Base-by-base conservation (phyloP, 1,284 basidiomycete species). In the Cystobasidium pallidum region DNA sequence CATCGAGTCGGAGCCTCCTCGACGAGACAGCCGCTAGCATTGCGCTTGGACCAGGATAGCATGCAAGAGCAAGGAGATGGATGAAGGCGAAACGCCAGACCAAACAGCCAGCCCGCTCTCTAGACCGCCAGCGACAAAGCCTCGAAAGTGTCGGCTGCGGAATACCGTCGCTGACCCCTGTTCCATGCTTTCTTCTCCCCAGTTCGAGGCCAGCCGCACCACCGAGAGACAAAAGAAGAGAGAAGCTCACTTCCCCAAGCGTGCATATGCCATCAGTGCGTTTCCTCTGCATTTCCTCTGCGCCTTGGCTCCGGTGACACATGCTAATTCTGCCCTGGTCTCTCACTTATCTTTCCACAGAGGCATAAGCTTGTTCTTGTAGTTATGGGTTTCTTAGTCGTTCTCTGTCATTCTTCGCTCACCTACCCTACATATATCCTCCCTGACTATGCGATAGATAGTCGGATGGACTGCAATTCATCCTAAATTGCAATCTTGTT, bases 151-250 rank as follows among this genome's bases (percentile, higher is more conserved):
- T 39, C 6, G 36, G 7, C 24, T 28, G 3, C 36, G 54, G n/a
- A 13, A 34, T 17, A 11, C 10, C 17, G 2, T 26, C 36, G 11
- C 21, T n/a, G 57, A 32, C 26, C 17, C 64, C 24, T 54, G 13
- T 74, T 21, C 51, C 30, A 24, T 47, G 19, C 51, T 47, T 34
- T 15, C 15, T 45, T 45, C 17, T 55, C 63, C 75, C 28, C 78
- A 92, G 91, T 87, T 90, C 83, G 94, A 97, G 84, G 81, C 83
- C 77, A 87, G 87, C 78, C 82, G 87, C 78, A 91, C 90, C 86
- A 97, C 94, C 74, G 85, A 90, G 82, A 91, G 90, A 84, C 91
- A 94, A 83, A 86, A 84, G 83, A 97, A 97, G 90, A 92, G 90
- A 86, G 89, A 92, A 76, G 86, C 88, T 80, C 94, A 96, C 86